Evolutionary conservation across 208 protist species (phyloP), one percentile per base, ranked within the genome.

Genomic region (Trypanosomatidae sp.): DNA sequence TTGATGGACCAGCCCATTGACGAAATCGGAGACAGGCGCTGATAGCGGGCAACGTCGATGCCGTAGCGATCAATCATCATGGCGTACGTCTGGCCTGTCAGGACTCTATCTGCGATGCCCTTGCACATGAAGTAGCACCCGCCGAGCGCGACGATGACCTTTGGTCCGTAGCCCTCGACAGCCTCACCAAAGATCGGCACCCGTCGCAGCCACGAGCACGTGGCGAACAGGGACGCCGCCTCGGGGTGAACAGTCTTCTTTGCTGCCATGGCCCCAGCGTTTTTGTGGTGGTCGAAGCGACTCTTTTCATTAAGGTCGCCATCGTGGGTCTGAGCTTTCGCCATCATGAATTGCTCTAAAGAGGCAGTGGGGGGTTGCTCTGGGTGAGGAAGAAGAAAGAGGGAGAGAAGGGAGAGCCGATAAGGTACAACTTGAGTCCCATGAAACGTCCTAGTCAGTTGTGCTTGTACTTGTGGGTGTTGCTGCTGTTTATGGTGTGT

Each of bases 1-100:
- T 92, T 95, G 64, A 92, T 79, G 25, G 90, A 87, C 81, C 83
- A 90, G 41, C 85, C 87, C 77, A 91, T 81, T 0, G 65, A 64
- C 1, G 73, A 55, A 46, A 92, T 72, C 43, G 64, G 44, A 8
- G 55, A 52, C n/a, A 92, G 82, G 39, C 86, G 85, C 79, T 90
- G 83, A 58, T 91, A 92, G 12, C 76, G 69, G n/a, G 50, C 30
- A 9, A 58, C 81, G 5, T 50, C 53, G n/a, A 90, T 71, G 49
- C 76, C 71, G 70, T 79, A 89, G 60, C 81, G 81, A 17, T 72
- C 30, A 13, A 67, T 50, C 64, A 92, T 85, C 86, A 95, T 91
- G 44, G 88, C 65, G 67, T 69, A 80, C 1, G 62, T 44, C 12
- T 79, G 74, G 43, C 56, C 69, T 4, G 50, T 65, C 22, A 95